Evolutionary conservation across 2,329 filamentous ascomycete genomes (phyloP).

Genomic region (Celoporthe dispersa): DNA sequence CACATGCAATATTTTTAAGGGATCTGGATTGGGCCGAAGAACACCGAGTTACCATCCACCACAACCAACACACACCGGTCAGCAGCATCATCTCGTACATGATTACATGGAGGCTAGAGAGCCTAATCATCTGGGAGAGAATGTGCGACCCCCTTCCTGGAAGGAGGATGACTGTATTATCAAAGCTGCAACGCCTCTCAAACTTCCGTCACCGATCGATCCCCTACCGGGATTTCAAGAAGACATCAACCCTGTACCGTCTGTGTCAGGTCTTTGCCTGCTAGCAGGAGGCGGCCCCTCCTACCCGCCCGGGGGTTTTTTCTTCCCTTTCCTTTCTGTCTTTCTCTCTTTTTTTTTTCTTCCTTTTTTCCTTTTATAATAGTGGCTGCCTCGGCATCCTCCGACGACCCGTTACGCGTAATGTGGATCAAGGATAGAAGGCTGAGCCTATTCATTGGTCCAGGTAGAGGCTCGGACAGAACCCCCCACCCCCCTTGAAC

Average conservation of each 20-base stretch:
- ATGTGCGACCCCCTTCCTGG: no score
- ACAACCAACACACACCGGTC: neutral
- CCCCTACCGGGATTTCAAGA: no score
- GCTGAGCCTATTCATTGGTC: neutral
- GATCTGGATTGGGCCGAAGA: neutral
- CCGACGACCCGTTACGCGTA: constrained; percentile 8
- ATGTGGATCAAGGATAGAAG: neutral
- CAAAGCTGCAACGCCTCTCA: no score
- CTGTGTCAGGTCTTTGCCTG: neutral
- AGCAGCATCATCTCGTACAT: neutral
- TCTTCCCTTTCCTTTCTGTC: no score
- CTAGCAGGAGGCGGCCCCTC: neutral
- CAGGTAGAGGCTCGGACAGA: neutral
- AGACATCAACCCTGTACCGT: neutral
- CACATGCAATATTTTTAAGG: neutral
- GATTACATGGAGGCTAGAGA: neutral
- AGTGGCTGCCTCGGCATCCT: neutral
- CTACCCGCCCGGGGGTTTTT: no score
- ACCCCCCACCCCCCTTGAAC: neutral
- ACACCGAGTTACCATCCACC: neutral
- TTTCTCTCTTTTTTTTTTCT: no score
- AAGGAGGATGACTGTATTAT: neutral
- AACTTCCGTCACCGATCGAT: no score
- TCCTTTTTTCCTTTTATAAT: neutral
- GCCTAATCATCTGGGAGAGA: no score